Base-by-base conservation (phyloP, 352 stramenopile species). In the Elongisporangium undulatum region DNA sequence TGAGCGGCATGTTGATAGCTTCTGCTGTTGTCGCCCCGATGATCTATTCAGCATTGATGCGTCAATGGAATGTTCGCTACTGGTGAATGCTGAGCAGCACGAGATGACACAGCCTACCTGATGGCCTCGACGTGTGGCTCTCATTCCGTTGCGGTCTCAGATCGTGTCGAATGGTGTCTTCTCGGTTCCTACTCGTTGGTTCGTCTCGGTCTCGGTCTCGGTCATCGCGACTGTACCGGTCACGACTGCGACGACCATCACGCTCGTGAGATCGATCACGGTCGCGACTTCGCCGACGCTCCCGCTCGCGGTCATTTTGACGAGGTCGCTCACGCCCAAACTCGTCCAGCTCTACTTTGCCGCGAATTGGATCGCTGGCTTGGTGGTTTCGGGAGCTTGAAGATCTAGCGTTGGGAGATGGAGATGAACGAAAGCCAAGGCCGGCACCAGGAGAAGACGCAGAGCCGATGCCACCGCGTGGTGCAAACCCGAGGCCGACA, bases 401-500 rank as follows among this genome's bases (percentile, higher is more conserved):
- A 15, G 29, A 41, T 41, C 4, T 41, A 41, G 29, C 29, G 7
- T 7, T 34, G 3, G 24, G 24, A 41, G 29, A 6, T 41, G 8
- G 29, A 15, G 29, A 2, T 13, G 8, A 9, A 15, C 9, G 8
- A 15, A 41, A 41, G 9, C 29, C 29, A 15, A 41, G 29, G 4
- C 29, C 29, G 29, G 29, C 29, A 41, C 29, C 29, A 41, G 5
- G 54, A 29, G 63, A 58, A 29, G 54, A 68, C 54, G 64, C 66
- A 48, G 63, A 60, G 0, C 67, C 66, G 6, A 79, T 61, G n/a
- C 67, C 63, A n/a, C 17, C 67, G n/a, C n/a, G n/a, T 4, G 20
- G 60, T 17, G 69, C 66, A 50, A 81, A 73, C 1, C 67, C 72
- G 7, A 77, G 62, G 3, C 74, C 70, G 29, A 62, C 50, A 51